Evolutionary conservation across 2,329 filamentous ascomycete species (phyloP).

Genomic region (Colletotrichum nymphaeae): DNA sequence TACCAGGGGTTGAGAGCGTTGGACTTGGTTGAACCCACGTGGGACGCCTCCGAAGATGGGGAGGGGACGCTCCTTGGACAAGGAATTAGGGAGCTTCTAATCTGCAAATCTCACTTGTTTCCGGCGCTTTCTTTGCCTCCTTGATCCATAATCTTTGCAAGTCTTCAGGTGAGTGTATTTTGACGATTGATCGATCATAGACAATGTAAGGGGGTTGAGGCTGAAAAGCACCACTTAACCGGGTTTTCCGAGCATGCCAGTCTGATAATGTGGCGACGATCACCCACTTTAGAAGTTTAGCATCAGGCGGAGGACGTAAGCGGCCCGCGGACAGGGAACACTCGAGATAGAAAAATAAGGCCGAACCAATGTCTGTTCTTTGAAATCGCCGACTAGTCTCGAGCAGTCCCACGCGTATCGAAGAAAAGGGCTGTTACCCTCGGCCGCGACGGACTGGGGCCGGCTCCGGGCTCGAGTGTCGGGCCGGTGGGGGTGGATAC

Average conservation of each 20-base stretch:
- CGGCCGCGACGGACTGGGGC: constrained; percentile 1
- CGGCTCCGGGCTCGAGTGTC: constrained; percentile 4
- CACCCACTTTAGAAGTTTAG: not conserved
- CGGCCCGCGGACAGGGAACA: not conserved
- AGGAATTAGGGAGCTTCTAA: not conserved
- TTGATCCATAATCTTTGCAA: not conserved
- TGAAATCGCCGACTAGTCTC: not conserved
- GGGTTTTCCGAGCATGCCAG: not conserved
- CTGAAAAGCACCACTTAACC: not conserved
- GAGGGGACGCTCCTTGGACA: not conserved
- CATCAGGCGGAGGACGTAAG: not conserved
- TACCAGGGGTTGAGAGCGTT: not conserved
- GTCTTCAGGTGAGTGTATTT: not conserved
- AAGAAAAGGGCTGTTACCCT: not conserved
- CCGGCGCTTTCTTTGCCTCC: not conserved
- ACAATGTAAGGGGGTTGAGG: not conserved
- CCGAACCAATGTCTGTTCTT: not conserved
- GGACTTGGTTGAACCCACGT: not conserved
- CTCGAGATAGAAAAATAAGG: not conserved
- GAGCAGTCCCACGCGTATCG: not conserved
- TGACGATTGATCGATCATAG: not conserved
- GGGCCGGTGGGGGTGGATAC: constrained; percentile 26
- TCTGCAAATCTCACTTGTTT: not conserved
- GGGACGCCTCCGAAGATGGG: not conserved
- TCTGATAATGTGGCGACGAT: not conserved